A percentile compares a stretch with the other conserved stretches of the same genome.
Conservation (phyloP, 768 basidiomycete species). For the Pleurotus pulmonarius region DNA sequence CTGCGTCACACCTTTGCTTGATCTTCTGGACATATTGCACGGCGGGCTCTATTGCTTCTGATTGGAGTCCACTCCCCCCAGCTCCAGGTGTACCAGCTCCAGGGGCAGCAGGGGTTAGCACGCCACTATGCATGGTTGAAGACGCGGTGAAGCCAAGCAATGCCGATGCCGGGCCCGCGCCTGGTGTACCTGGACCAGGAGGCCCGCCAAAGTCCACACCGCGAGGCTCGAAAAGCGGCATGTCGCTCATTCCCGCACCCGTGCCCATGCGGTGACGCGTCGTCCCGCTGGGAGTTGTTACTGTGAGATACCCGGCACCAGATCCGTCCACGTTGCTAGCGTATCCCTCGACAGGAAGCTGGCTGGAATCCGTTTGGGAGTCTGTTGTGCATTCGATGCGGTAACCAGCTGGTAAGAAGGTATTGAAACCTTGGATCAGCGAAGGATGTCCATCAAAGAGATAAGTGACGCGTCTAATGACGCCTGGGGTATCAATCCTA, state of each 20-base stretch:
- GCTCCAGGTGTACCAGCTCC: not conserved
- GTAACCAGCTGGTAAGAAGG: constrained; percentile 92
- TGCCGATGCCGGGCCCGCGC: no score
- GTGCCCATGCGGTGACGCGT: not conserved
- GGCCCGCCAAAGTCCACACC: no score
- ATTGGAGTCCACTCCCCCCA: not conserved
- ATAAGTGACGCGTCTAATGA: constrained; percentile 91
- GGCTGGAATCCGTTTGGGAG: constrained; percentile 15
- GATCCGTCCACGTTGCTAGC: not conserved
- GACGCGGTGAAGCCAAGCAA: no score
- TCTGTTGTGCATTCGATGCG: constrained; percentile 80
- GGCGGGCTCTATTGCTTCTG: constrained; percentile 63
- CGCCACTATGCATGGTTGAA: no score
- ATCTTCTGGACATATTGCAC: constrained; percentile 97
- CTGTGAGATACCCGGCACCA: not conserved
- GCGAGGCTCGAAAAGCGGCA: no score
- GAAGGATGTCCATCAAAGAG: constrained; percentile 87
- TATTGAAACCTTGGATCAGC: constrained; percentile 98
- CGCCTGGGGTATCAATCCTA: constrained; percentile 96
- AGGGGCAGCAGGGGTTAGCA: no score
- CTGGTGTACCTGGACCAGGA: no score
- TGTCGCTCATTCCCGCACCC: no score
- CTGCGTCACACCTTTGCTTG: constrained; percentile 88
- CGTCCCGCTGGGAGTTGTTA: not conserved
- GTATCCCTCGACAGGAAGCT: not conserved